phyloP scores from a whole-genome alignment of 331 rosid species.

The Spiraea crenata region DNA sequence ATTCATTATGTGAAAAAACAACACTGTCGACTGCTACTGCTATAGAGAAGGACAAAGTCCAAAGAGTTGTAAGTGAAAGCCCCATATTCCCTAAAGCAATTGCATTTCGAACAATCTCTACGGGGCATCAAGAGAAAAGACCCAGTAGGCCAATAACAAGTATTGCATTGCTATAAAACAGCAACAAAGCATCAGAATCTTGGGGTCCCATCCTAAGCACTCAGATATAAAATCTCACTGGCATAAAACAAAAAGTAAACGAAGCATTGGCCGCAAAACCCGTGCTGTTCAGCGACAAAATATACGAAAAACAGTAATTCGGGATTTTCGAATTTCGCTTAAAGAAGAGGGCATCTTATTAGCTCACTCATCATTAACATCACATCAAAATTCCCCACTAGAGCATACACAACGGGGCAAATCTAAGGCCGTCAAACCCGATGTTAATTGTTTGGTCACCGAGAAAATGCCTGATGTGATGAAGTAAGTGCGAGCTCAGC shows the following conservation, averaged over 20 bases:
- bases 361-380: slow-evolving; percentile 36
- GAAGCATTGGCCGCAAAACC: slow-evolving; percentile 27
- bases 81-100: slow-evolving; percentile 46
- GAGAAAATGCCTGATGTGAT: slow-evolving; percentile 24
- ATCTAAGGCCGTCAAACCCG: slow-evolving; percentile 23
- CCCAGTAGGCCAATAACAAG: slow-evolving; percentile 32
- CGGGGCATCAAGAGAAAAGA: slow-evolving; percentile 64
- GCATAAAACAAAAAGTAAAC: slow-evolving; percentile 13
- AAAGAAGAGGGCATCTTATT: slow-evolving; percentile 43
- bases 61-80: slow-evolving; percentile 35
- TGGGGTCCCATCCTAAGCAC: slow-evolving; percentile 59
- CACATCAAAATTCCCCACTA: slow-evolving; percentile 41
- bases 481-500: too few relatives aligned
- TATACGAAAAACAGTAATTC: slow-evolving; percentile 32
- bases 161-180: slow-evolving; percentile 39
- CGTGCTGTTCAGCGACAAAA: slow-evolving; percentile 27
- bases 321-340: slow-evolving; percentile 33
- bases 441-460: slow-evolving; percentile 26
- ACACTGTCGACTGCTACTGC: slow-evolving; percentile 34
- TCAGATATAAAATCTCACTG: slow-evolving; percentile 34
- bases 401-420: slow-evolving; percentile 22
- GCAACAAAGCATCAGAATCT: slow-evolving; percentile 74
- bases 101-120: slow-evolving; percentile 35
- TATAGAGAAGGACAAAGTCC: slow-evolving; percentile 36
- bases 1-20: slow-evolving; percentile 74